Evolutionary conservation across 805 yeast genomes (phyloP).

Genomic region (Suhomyces canberraensis): DNA sequence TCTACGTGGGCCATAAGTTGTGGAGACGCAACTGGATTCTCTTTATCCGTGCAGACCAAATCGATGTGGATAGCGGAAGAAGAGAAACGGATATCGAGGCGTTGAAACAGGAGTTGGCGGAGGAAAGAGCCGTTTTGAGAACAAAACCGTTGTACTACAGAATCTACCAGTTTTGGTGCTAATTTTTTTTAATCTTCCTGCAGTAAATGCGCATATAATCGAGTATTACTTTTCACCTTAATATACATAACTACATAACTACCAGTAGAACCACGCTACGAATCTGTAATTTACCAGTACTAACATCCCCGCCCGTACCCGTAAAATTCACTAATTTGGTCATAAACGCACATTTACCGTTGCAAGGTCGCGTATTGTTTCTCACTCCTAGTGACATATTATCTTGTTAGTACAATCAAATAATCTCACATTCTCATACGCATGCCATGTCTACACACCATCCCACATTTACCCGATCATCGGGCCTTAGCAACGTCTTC

Average conservation of each 20-base stretch:
- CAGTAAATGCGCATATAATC: too few relatives aligned
- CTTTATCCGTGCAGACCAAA: slow-evolving; percentile 18
- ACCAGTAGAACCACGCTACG: too few relatives aligned
- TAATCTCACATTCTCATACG: too few relatives aligned
- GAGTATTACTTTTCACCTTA: too few relatives aligned
- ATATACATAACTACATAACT: too few relatives aligned
- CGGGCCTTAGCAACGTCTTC: slow-evolving; percentile 41
- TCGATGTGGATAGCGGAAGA: slow-evolving; percentile 27
- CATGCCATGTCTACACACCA: slow-evolving; percentile 27
- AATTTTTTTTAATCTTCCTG: background rate
- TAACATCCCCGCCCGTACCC: too few relatives aligned
- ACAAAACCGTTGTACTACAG: slow-evolving; percentile 35
- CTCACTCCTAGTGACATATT: too few relatives aligned
- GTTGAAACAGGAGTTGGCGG: slow-evolving; percentile 25
- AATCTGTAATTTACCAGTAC: too few relatives aligned
- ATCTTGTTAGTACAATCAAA: too few relatives aligned
- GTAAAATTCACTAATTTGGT: too few relatives aligned
- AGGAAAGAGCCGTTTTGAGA: slow-evolving; percentile 28
- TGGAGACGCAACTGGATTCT: slow-evolving; percentile 27
- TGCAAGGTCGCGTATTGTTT: too few relatives aligned
- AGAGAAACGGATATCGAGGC: slow-evolving; percentile 26
- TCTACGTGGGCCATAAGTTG: slow-evolving; percentile 24
- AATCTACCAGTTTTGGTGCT: slow-evolving; percentile 36
- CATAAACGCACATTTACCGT: too few relatives aligned
- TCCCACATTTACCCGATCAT: slow-evolving; percentile 24